Conservation (phyloP, 2,329 filamentous ascomycete species). For the Chaetoscypha palmicola region DNA sequence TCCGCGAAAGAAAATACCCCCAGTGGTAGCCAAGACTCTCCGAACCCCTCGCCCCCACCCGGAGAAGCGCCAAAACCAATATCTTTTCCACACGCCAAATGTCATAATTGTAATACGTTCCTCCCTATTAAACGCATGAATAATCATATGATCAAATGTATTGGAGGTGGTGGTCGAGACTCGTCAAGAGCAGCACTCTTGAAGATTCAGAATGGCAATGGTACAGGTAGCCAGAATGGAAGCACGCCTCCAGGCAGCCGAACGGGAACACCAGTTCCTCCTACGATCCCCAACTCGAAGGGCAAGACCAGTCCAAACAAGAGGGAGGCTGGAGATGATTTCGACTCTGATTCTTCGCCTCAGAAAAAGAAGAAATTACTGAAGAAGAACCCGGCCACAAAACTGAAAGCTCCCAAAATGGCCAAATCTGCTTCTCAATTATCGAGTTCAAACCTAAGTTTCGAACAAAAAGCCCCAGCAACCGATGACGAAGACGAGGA, state of each 20-base stretch:
- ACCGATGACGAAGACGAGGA: conserved; percentile 23
- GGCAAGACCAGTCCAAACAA: conserved; percentile 28
- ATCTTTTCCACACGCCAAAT: conserved; percentile 58
- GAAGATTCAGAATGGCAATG: conserved; percentile 53
- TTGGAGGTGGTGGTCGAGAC: conserved; percentile 57
- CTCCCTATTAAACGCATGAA: conserved; percentile 59
- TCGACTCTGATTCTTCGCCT: conserved; percentile 27
- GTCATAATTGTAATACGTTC: conserved; percentile 60
- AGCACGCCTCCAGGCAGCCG: conserved; percentile 55
- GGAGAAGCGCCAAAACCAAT: conserved; percentile 54
- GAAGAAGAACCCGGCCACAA: conserved; percentile 24
- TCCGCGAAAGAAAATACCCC: conserved; percentile 29
- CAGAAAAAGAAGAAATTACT: conserved; percentile 28
- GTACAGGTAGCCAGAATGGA: conserved; percentile 43
- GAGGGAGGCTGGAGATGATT: conserved; percentile 27
- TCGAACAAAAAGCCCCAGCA: conserved; percentile 20
- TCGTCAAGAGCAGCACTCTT: conserved; percentile 55
- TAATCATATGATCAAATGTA: conserved; percentile 63
- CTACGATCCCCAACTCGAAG: conserved; percentile 19
- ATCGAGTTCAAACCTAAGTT: conserved; percentile 21
- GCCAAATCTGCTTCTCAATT: conserved; percentile 16
- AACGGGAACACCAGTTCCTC: conserved; percentile 52
- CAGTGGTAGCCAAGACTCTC: conserved; percentile 41
- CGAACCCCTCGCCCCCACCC: conserved; percentile 35
- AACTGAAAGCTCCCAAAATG: conserved; percentile 25